A percentile compares a stretch with the other conserved stretches of the same genome.
Evolutionary conservation across 2,329 filamentous ascomycete species (phyloP).

Genomic region (Penicillium sp.): DNA sequence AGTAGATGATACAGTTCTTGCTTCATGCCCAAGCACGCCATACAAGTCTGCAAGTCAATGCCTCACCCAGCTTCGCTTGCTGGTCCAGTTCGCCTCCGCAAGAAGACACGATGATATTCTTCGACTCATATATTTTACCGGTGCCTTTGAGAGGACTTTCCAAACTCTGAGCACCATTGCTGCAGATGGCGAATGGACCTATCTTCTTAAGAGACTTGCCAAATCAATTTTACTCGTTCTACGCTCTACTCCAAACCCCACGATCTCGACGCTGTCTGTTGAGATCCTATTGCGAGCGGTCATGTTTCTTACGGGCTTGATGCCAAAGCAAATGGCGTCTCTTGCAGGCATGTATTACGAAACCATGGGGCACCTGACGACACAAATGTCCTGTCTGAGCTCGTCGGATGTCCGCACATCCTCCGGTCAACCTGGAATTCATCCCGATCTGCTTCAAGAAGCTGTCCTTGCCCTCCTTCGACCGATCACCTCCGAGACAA

Average conservation of each 20-base stretch:
- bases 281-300: slow-evolving; percentile 32
- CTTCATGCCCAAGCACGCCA: slow-evolving; percentile 26
- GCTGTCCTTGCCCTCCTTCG: slow-evolving; percentile 38
- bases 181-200: slow-evolving; percentile 38
- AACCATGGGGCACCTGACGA: slow-evolving; percentile 34
- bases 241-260: slow-evolving; percentile 12
- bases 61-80: slow-evolving; percentile 54
- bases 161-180: slow-evolving; percentile 32
- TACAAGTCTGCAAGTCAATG: slow-evolving; percentile 35
- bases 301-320: slow-evolving; percentile 32
- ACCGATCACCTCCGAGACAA: slow-evolving; percentile 39
- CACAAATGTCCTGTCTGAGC: slow-evolving; percentile 16
- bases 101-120: slow-evolving; percentile 35
- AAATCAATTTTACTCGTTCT: slow-evolving; percentile 32
- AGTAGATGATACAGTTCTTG: slow-evolving; percentile 4
- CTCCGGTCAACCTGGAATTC: slow-evolving; percentile 2
- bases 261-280: slow-evolving; percentile 14
- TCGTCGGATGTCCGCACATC: neutral
- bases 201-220: slow-evolving; percentile 35
- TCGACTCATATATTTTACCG: slow-evolving; percentile 42
- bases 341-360: slow-evolving; percentile 36
- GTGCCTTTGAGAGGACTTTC: slow-evolving; percentile 37
- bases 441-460: slow-evolving; percentile 24
- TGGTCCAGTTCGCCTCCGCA: slow-evolving; percentile 59
- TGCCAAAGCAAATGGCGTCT: slow-evolving; percentile 38